A percentile compares a stretch with the other conserved stretches of the same genome.
Conservation (phyloP, 2,329 filamentous ascomycete species). For the Pseudocercospora vitis region DNA sequence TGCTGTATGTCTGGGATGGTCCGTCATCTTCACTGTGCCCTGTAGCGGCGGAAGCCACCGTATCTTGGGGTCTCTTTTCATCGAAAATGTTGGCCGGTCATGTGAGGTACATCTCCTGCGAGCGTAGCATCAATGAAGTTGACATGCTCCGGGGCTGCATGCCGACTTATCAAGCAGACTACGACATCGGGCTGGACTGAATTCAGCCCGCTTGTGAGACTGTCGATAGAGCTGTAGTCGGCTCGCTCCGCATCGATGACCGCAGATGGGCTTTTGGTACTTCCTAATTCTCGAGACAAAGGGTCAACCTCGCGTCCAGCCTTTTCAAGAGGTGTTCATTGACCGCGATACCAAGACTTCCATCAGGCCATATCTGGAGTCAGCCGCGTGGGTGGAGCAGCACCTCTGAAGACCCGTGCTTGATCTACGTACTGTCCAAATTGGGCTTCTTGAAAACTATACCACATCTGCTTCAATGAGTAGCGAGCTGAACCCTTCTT, state of each 20-base stretch:
- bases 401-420: not conserved
- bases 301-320: slow-evolving; percentile 35
- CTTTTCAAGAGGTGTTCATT: slow-evolving; percentile 40
- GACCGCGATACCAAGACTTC: slow-evolving; percentile 38
- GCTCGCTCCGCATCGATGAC: slow-evolving; percentile 53
- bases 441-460: too few species aligned
- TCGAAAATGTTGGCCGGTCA: slow-evolving; percentile 43
- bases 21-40: slow-evolving; percentile 34
- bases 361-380: slow-evolving; percentile 9
- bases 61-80: slow-evolving; percentile 29
- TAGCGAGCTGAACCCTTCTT: too few species aligned
- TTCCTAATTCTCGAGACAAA: slow-evolving; percentile 28
- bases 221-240: slow-evolving; percentile 33
- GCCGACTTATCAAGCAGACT: slow-evolving; percentile 38
- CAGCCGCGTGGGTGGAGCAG: not conserved
- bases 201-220: slow-evolving; percentile 34
- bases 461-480: too few species aligned
- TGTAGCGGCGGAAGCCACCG: slow-evolving; percentile 31
- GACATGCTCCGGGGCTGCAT: slow-evolving; percentile 33
- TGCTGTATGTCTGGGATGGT: slow-evolving; percentile 31
- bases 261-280: slow-evolving; percentile 68
- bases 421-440: slow-evolving; percentile 7
- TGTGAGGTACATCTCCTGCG: slow-evolving; percentile 38
- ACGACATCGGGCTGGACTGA: slow-evolving; percentile 36
- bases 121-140: slow-evolving; percentile 40